These are phyloP conservation scores for Saccharomycodes ludwigii DNA, from an alignment of 805 yeast species.

Conservation along the genomic window DNA sequence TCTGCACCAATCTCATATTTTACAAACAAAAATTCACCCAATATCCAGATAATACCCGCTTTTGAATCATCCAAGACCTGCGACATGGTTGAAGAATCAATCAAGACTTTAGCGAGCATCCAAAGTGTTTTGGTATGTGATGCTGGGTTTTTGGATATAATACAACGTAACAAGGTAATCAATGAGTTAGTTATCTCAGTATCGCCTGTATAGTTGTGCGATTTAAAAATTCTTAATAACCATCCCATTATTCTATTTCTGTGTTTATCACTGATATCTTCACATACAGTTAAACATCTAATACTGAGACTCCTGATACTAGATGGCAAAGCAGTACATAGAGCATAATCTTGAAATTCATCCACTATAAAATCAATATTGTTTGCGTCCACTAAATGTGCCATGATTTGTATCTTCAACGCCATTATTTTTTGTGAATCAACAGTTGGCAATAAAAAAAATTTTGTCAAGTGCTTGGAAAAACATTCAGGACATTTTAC, in stretches of 20 bases:
- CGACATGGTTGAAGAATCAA: too few species aligned
- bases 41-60: constrained; percentile 80
- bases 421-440: constrained; percentile 25
- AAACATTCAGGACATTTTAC: constrained; percentile 16
- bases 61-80: too few species aligned
- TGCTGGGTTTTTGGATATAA: constrained; percentile 52
- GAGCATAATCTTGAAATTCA: constrained; percentile 52
- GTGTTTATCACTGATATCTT: constrained; percentile 37
- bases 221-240: constrained; percentile 25
- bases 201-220: constrained; percentile 4
- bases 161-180: constrained; percentile 56
- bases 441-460: constrained; percentile 50
- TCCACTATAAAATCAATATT: constrained; percentile 40
- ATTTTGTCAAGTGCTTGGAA: constrained; percentile 29
- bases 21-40: constrained; percentile 61
- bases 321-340: constrained; percentile 14
- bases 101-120: constrained; percentile 30
- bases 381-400: constrained; percentile 40
- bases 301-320: constrained; percentile 36
- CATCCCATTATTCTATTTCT: constrained; percentile 46
- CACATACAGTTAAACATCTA: constrained; percentile 49
- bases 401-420: constrained; percentile 48
- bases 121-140: constrained; percentile 43
- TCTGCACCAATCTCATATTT: constrained; percentile 57
- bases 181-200: constrained; percentile 42